These are phyloP conservation scores for Metarhizium robertsii DNA, from an alignment of 2,329 filamentous ascomycete genomes.

Conservation along the genomic window DNA sequence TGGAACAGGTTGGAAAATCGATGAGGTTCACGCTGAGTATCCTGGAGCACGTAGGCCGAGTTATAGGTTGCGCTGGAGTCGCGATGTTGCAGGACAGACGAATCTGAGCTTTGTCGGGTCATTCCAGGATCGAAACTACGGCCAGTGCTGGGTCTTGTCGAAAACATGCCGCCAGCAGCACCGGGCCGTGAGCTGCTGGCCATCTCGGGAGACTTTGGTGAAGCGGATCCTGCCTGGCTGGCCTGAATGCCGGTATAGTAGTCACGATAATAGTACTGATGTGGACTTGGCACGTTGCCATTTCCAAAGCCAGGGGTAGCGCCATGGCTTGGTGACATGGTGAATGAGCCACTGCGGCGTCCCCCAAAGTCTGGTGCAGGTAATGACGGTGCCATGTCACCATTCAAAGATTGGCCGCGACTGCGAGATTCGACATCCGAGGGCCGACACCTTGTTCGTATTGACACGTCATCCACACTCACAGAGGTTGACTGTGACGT, in stretches of 20 bases:
- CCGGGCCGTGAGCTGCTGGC: constrained; percentile 39
- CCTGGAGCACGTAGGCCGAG: constrained; percentile 35
- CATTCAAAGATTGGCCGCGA: constrained; percentile 52
- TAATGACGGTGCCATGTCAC: constrained; percentile 52
- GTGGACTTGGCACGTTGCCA: constrained; percentile 33
- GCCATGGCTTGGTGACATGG: constrained; percentile 43
- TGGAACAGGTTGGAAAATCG: constrained; percentile 74
- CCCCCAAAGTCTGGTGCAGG: constrained; percentile 58
- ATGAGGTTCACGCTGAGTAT: constrained; percentile 41
- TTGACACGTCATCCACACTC: constrained; percentile 42
- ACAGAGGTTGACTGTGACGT: constrained; percentile 49
- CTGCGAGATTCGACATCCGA: constrained; percentile 41
- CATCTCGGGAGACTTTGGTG: constrained; percentile 46
- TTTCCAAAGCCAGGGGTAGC: constrained; percentile 9
- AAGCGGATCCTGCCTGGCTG: constrained; percentile 46
- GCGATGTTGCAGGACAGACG: constrained; percentile 32
- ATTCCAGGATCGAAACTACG: constrained; percentile 49
- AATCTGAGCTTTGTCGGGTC: constrained; percentile 44
- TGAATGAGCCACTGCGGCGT: constrained; percentile 58
- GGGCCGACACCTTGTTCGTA: constrained; percentile 38
- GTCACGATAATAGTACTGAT: constrained; percentile 48
- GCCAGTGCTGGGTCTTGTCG: constrained; percentile 48
- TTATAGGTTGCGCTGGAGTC: constrained; percentile 48
- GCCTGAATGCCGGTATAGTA: constrained; percentile 32
- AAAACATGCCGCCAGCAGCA: constrained; percentile 26